These are phyloP conservation scores for Dichotomocladium elegans DNA, from an alignment of 371 early-diverging fungal species.

Conservation along the genomic window DNA sequence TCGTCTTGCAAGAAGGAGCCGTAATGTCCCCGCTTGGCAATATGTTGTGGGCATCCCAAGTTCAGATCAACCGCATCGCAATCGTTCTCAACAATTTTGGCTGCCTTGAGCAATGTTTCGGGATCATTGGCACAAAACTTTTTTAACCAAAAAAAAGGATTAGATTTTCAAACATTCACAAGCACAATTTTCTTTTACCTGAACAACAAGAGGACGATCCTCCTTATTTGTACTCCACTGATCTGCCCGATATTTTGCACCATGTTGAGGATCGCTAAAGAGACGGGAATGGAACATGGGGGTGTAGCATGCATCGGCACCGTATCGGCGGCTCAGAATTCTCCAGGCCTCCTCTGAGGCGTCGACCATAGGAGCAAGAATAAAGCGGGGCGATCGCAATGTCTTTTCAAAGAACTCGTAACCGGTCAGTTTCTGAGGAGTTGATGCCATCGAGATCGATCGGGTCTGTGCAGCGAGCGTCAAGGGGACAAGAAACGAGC, in stretches of 20 bases:
- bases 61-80: constrained; percentile 98
- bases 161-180: not conserved
- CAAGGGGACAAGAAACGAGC: no score
- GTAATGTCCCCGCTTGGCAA: constrained; percentile 94
- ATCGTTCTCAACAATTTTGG: constrained; percentile 76
- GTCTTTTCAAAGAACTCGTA: constrained; percentile 76
- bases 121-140: constrained; percentile 99
- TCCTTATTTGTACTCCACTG: constrained; percentile 70
- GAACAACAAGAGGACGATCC: constrained; percentile 92
- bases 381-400: constrained; percentile 68
- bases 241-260: constrained; percentile 64
- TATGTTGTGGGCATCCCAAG: constrained; percentile 96
- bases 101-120: constrained; percentile 79
- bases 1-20: constrained; percentile 97
- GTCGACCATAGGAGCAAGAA: constrained; percentile 96
- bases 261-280: constrained; percentile 64
- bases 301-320: constrained; percentile 94
- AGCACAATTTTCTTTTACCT: constrained; percentile 45
- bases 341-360: constrained; percentile 94
- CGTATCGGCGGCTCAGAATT: constrained; percentile 85
- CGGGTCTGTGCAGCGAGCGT: no score
- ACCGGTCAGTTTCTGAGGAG: constrained; percentile 59
- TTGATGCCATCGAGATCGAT: constrained; percentile 8
- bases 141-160: not conserved
- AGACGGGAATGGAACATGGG: constrained; percentile 98